Base-by-base conservation (phyloP, 768 basidiomycete species). In the Punctularia strigosozonata region DNA sequence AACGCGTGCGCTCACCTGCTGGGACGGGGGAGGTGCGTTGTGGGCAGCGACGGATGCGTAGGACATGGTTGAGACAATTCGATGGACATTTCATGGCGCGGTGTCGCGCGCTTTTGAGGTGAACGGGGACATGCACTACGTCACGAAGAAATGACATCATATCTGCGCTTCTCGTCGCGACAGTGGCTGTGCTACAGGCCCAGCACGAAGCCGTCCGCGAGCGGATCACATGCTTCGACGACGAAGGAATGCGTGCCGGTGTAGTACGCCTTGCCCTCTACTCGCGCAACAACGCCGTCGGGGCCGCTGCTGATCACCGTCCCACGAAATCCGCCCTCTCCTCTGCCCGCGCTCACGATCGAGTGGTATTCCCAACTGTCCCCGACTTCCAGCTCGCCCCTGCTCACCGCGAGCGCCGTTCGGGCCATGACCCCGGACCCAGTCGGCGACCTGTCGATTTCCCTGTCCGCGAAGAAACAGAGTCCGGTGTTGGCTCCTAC, bases 11-110 rank as follows among this genome's bases (percentile, higher is more conserved):
- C 56, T 36, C 48, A 66, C 68, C 61, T 71, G 73, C 38, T 65
- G 47, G 19, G 62, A 60, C 4, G 55, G 50, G 5, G 73, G 65
- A 12, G 68, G 68, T 5, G 65, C 67, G 58, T 84, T 75, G 44
- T 69, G 62, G 20, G 72, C 71, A 42, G 77, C 71, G 50, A 79
- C 71, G 23, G 71, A 61, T 18, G 83, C 82, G 71, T 83, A 86
- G 41, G 80, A 82, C 80, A 83, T 84, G 51, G 48, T 49, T 26
- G 31, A 36, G 21, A 30, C 22, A 10, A 18, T 18, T 24, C 35
- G 15, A 25, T 19, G 14, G 13, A 15, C 17, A 15, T 12, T 13
- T 10, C 6, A 15, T 15, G 8, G 20, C 8, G 39, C 8, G 25
- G 18, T 26, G 35, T n/a, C 8, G 36, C 36, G 10, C 26, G 31